A percentile compares a stretch with the other conserved stretches of the same genome.
These are phyloP conservation scores for Fistulifera pelliculosa DNA, from an alignment of 108 stramenopile species.

Conservation along the genomic window DNA sequence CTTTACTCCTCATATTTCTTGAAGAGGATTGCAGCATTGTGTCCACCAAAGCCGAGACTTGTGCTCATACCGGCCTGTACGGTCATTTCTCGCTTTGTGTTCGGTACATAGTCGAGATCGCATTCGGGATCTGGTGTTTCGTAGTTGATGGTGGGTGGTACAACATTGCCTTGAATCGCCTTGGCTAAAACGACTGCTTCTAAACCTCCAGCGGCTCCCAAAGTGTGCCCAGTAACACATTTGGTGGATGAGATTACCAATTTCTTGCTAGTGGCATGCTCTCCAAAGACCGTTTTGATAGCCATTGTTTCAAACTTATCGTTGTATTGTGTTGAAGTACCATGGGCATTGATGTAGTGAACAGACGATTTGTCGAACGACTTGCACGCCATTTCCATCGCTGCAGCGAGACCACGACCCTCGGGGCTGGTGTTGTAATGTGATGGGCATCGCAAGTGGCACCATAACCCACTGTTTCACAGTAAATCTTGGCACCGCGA, in stretches of 20 bases:
- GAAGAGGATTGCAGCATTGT: constrained; percentile 97
- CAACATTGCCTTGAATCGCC: constrained; percentile 68
- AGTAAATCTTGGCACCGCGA: constrained; percentile 90
- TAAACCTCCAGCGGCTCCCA: constrained; percentile 94
- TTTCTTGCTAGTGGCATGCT: constrained; percentile 73
- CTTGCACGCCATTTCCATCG: constrained; percentile 85
- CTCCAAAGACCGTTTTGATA: constrained; percentile 86
- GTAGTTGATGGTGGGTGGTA: constrained; percentile 93
- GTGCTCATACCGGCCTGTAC: constrained; percentile 91
- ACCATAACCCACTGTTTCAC: constrained; percentile 92
- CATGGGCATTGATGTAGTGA: constrained; percentile 93
- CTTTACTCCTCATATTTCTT: constrained; percentile 52
- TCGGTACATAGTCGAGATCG: constrained; percentile 94
- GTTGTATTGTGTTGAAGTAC: constrained; percentile 94
- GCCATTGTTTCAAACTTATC: constrained; percentile 98
- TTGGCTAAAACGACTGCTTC: constrained; percentile 89
- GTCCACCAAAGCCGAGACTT: constrained; percentile 96
- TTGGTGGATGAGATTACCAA: constrained; percentile 90
- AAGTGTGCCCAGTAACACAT: constrained; percentile 91
- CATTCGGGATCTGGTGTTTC: constrained; percentile 93
- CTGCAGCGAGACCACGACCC: constrained; percentile 86
- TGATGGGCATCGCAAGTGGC: constrained; percentile 96
- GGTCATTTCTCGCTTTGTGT: constrained; percentile 81
- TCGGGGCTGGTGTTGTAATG: constrained; percentile 96
- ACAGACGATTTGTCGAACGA: constrained; percentile 77